These are phyloP conservation scores for Amanita pallidorosea DNA, from an alignment of 768 basidiomycete species.

Conservation along the genomic window DNA sequence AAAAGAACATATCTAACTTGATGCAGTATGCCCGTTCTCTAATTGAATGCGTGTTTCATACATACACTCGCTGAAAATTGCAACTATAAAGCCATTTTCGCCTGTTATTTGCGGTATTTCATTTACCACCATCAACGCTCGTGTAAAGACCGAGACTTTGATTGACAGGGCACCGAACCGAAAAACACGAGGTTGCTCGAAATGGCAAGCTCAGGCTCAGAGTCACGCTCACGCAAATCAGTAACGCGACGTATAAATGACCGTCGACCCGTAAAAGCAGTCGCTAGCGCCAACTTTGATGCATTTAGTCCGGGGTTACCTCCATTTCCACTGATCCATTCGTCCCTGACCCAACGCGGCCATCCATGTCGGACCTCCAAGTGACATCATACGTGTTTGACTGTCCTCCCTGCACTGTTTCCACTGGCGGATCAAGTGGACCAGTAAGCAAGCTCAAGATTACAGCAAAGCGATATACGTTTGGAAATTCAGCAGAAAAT, in stretches of 20 bases:
- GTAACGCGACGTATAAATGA: not conserved
- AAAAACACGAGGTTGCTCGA: not conserved
- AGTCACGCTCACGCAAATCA: slow-evolving; percentile 2
- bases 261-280: not conserved
- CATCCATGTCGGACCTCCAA: not conserved
- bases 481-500: slow-evolving; percentile 14
- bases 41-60: not conserved
- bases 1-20: not conserved
- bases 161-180: slow-evolving; percentile 3
- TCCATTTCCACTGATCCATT: not conserved
- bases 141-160: slow-evolving; percentile 1
- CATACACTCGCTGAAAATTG: not conserved
- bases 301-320: not conserved
- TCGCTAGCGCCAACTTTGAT: not conserved
- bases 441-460: slow-evolving; percentile 21
- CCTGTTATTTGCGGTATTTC: not conserved
- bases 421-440: not conserved
- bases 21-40: not conserved
- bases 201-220: not conserved
- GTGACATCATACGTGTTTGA: slow-evolving; percentile 2
- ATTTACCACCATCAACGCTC: slow-evolving; percentile 1
- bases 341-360: too few species aligned
- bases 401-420: not conserved
- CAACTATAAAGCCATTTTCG: not conserved
- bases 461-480: slow-evolving; percentile 33